Evolutionary conservation across 2,329 filamentous ascomycete genomes (phyloP).

Genomic region (Stagonosporopsis cucurbitacearum): DNA sequence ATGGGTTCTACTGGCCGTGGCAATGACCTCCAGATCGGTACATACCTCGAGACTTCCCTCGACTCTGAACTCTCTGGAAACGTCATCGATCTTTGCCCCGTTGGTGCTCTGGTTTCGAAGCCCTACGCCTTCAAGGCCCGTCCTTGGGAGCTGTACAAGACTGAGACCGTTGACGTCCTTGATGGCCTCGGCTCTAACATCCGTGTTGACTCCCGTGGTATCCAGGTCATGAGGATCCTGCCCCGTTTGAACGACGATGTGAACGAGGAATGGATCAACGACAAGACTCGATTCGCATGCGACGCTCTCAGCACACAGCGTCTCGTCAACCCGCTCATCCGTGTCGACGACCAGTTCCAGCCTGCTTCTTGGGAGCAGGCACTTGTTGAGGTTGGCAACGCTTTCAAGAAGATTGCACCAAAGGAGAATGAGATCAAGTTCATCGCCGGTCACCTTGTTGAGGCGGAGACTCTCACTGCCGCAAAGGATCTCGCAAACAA

Average conservation of each 20-base stretch:
- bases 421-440: slow-evolving; percentile 96
- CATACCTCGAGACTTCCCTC: slow-evolving; percentile 92
- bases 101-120: slow-evolving; percentile 95
- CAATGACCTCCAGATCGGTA: slow-evolving; percentile 97
- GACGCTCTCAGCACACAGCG: slow-evolving; percentile 96
- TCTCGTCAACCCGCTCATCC: slow-evolving; percentile 88
- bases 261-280: slow-evolving; percentile 99
- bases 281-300: slow-evolving; percentile 95
- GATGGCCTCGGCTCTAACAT: slow-evolving; percentile 95
- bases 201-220: slow-evolving; percentile 86
- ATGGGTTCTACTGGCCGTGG: slow-evolving; percentile 93
- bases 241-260: slow-evolving; percentile 96
- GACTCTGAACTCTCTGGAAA: slow-evolving; percentile 96
- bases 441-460: slow-evolving; percentile 87
- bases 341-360: slow-evolving; percentile 87
- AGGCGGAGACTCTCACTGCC: slow-evolving; percentile 91
- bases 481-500: slow-evolving; percentile 98
- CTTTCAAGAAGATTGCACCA: slow-evolving; percentile 78
- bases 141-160: slow-evolving; percentile 96
- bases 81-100: slow-evolving; percentile 96
- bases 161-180: slow-evolving; percentile 92
- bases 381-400: slow-evolving; percentile 81
- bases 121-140: slow-evolving; percentile 96
- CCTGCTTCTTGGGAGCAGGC: slow-evolving; percentile 96
- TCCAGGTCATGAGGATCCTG: slow-evolving; percentile 94